Percentiles rank a stretch among this genome's conserved stretches.
phyloP scores from a whole-genome alignment of 768 basidiomycete species.

The Russula brevipes region DNA sequence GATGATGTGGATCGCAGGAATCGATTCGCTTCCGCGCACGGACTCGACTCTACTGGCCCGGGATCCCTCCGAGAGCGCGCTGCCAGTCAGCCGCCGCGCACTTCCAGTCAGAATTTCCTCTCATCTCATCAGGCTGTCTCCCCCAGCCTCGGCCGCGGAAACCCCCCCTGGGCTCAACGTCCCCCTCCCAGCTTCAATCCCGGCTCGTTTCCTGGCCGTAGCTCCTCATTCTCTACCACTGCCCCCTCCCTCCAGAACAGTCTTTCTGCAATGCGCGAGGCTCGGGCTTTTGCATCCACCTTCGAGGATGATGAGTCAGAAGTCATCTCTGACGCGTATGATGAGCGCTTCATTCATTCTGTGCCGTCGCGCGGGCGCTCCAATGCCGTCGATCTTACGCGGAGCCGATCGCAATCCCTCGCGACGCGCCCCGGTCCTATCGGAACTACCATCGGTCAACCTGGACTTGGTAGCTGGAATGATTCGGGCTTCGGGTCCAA shows the following conservation, averaged over 20 bases:
- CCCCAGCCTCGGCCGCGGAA: conserved; percentile 45
- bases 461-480: conserved; percentile 49
- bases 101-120: conserved; percentile 43
- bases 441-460: conserved; percentile 42
- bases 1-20: conserved; percentile 59
- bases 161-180: conserved; percentile 43
- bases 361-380: conserved; percentile 48
- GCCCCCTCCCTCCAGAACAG: conserved; percentile 42
- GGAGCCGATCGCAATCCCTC: conserved; percentile 74
- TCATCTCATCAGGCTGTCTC: conserved; percentile 42
- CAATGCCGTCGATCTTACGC: conserved; percentile 56
- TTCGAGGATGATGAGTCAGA: conserved; percentile 81
- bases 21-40: conserved; percentile 47
- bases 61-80: conserved; percentile 56
- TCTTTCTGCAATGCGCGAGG: conserved; percentile 64
- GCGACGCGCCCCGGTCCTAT: conserved; percentile 54
- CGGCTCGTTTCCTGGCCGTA: conserved; percentile 53
- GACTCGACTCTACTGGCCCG: conserved; percentile 39
- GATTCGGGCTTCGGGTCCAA: conserved; percentile 49
- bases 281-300: conserved; percentile 62
- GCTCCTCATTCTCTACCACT: conserved; percentile 61
- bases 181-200: conserved; percentile 42
- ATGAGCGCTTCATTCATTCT: conserved; percentile 43
- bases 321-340: conserved; percentile 47
- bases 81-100: conserved; percentile 63